Percentiles rank a stretch among this genome's conserved stretches.
Evolutionary conservation across 441 rosid species (phyloP).

Genomic region (Manihot esculenta): DNA sequence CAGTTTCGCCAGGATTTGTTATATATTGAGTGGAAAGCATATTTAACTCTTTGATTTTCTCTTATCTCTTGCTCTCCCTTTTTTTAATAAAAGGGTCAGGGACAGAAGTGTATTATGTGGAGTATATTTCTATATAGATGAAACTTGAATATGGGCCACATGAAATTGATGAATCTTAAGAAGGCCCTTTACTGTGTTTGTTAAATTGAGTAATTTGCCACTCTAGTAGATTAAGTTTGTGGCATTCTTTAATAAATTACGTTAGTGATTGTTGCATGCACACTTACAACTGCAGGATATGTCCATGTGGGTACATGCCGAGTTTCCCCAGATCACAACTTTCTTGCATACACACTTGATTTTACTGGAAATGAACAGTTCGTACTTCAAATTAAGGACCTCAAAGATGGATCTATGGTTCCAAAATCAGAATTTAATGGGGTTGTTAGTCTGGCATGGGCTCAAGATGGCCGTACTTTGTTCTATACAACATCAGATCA

Average conservation of each 20-base stretch:
- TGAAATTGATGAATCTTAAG: background rate
- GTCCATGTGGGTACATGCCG: slow-evolving; percentile 83
- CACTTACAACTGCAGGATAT: slow-evolving; percentile 43
- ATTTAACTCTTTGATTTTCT: too few species aligned
- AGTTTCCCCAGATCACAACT: slow-evolving; percentile 81
- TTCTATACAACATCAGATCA: slow-evolving; percentile 69
- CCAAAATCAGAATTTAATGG: slow-evolving; percentile 51
- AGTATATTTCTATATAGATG: slow-evolving; percentile 1
- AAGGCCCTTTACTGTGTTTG: background rate
- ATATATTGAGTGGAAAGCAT: background rate
- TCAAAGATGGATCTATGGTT: slow-evolving; percentile 47
- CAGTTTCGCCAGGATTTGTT: background rate
- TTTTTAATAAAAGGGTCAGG: background rate
- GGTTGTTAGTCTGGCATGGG: slow-evolving; percentile 91
- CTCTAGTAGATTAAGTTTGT: too few species aligned
- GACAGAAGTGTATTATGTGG: background rate
- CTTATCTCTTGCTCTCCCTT: background rate
- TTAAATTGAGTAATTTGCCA: too few species aligned
- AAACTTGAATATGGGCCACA: background rate
- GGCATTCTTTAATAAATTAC: background rate
- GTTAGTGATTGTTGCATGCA: slow-evolving; percentile 1
- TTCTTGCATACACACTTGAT: slow-evolving; percentile 84
- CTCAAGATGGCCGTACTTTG: slow-evolving; percentile 66
- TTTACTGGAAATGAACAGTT: slow-evolving; percentile 64
- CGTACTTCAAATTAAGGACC: slow-evolving; percentile 78